phyloP scores from a whole-genome alignment of 2,329 filamentous ascomycete genomes.

The Arthroderma sp. region DNA sequence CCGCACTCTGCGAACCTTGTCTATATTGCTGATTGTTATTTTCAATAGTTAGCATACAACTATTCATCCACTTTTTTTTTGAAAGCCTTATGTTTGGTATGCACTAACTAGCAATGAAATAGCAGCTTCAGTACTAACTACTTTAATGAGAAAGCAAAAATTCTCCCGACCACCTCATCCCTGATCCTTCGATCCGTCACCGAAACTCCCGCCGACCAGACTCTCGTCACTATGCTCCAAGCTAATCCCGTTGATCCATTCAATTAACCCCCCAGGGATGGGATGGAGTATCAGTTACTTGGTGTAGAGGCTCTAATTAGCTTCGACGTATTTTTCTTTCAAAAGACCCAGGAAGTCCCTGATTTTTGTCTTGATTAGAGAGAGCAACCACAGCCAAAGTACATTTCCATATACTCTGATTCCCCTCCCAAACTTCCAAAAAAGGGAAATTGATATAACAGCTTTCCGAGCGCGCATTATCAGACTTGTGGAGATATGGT shows the following conservation, averaged over 20 bases:
- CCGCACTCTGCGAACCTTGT: no score
- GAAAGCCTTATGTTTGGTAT: no score
- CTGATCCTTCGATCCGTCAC: neutral
- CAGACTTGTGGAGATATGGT: neutral
- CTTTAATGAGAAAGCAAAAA: neutral
- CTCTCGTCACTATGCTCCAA: neutral
- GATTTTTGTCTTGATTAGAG: neutral
- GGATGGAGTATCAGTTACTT: neutral
- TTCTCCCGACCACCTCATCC: neutral
- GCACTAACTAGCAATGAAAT: neutral
- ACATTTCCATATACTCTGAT: neutral
- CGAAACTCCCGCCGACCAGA: neutral
- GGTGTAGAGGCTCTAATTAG: neutral
- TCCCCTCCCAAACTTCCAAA: neutral
- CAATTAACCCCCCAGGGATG: neutral
- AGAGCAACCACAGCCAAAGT: neutral
- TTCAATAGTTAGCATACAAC: no score
- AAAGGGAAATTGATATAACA: no score
- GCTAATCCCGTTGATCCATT: neutral
- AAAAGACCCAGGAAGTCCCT: neutral
- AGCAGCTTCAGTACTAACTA: neutral
- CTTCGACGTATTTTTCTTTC: neutral
- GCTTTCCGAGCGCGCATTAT: neutral
- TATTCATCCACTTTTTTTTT: no score
- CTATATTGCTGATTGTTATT: no score